Evolutionary conservation across 805 yeast genomes (phyloP).

Genomic region (Schwanniomyces yamadae): DNA sequence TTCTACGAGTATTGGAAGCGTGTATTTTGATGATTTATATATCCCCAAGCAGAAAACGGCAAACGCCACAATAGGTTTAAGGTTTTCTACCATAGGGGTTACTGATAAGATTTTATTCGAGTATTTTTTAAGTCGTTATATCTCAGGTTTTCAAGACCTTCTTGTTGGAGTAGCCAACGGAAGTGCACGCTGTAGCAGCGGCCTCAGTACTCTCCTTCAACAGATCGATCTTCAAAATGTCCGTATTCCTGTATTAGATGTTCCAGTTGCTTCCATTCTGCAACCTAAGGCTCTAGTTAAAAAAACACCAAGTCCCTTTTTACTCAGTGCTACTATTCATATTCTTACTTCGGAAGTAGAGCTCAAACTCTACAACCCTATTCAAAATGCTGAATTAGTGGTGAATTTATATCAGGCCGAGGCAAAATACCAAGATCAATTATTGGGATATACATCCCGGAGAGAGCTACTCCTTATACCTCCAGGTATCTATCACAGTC

Average conservation of each 20-base stretch:
- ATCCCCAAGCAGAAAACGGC: conserved; percentile 12
- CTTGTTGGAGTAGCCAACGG: conserved; percentile 26
- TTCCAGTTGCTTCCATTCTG: conserved; percentile 8
- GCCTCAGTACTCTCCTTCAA: conserved; percentile 12
- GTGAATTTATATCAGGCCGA: conserved; percentile 44
- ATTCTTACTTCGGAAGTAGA: conserved; percentile 54
- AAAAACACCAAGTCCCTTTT: conserved; percentile 33
- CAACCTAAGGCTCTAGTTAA: neutral
- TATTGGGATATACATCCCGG: conserved; percentile 44
- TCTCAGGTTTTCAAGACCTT: conserved; percentile 32
- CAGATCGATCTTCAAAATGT: conserved; percentile 20
- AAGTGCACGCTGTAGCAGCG: conserved; percentile 12
- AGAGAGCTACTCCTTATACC: conserved; percentile 45
- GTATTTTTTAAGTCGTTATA: conserved; percentile 33
- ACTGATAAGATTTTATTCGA: conserved; percentile 18
- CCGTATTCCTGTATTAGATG: conserved; percentile 24
- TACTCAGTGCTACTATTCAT: conserved; percentile 53
- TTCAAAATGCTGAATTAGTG: conserved; percentile 44
- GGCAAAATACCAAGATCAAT: conserved; percentile 47
- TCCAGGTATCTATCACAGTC: conserved; percentile 53
- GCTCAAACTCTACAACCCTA: conserved; percentile 53
- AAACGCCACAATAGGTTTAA: neutral
- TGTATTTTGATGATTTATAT: conserved; percentile 20
- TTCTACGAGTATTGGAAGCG: conserved; percentile 31
- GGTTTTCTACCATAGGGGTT: neutral